These are phyloP conservation scores for Rhodotorula sp. DNA, from an alignment of 1,284 basidiomycete genomes.

Conservation along the genomic window DNA sequence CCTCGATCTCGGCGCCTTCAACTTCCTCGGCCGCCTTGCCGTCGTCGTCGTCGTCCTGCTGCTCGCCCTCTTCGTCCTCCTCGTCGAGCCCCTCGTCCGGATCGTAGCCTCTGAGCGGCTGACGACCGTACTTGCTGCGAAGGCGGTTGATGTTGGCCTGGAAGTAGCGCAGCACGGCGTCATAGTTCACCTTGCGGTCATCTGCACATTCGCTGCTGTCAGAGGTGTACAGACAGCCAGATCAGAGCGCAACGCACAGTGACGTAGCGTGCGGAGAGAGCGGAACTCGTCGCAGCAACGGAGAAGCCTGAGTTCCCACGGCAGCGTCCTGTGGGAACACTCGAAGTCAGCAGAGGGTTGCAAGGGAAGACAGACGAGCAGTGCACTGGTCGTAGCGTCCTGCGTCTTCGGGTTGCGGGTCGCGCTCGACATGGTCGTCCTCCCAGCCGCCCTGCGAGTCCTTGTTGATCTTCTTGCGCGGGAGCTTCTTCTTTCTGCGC, in stretches of 20 bases:
- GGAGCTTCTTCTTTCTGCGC: slow-evolving; percentile 8
- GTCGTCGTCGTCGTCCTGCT: not conserved
- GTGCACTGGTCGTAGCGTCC: slow-evolving; percentile 16
- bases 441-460: slow-evolving; percentile 14
- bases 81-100: not conserved
- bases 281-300: slow-evolving; percentile 20
- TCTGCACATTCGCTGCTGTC: not conserved
- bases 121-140: slow-evolving; percentile 13
- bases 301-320: slow-evolving; percentile 17
- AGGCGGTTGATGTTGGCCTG: not conserved
- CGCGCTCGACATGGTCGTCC: slow-evolving; percentile 5
- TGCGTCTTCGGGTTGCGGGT: slow-evolving; percentile 3
- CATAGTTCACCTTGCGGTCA: slow-evolving; percentile 5
- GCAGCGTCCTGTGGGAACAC: not conserved
- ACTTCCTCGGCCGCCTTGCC: not conserved
- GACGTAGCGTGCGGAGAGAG: slow-evolving; percentile 5
- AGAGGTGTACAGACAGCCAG: not conserved
- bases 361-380: not conserved
- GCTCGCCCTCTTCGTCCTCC: slow-evolving; percentile 4
- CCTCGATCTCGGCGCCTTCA: not conserved
- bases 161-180: slow-evolving; percentile 8
- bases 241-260: not conserved
- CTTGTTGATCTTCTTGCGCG: slow-evolving; percentile 17
- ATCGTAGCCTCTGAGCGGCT: slow-evolving; percentile 20
- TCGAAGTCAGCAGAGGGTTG: no score